Base-by-base conservation (phyloP, 192 early-diverging fungal genomes). In the Coemansia biformis region DNA sequence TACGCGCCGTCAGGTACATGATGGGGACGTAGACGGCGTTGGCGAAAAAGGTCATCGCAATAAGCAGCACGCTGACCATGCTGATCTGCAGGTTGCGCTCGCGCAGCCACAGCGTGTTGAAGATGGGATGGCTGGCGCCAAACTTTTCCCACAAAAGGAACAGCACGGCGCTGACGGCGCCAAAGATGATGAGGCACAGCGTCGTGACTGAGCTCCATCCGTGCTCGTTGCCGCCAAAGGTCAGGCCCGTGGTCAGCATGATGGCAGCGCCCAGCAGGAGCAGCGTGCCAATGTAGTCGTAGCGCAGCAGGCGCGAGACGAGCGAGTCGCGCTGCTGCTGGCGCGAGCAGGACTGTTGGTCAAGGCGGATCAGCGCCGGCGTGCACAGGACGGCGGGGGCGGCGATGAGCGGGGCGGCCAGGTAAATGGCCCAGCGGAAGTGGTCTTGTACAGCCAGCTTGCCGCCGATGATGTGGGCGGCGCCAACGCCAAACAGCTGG, bases 161-260 rank as follows among this genome's bases (percentile, higher is more conserved):
- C 38, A 52, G 15, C 4, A 36, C 63, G 9, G 37, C 41, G 21
- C 46, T 38, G 17, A 74, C 58, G 29, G 29, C 34, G 19, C 70
- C 70, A 45, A 74, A 74, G 18, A 74, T 45, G 10, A 74, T 49
- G 46, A 74, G 54, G 37, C 70, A 74, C 33, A 74, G 30, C 10
- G 53, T 52, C 2, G 38, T 74, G 4, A 63, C 70, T n/a, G 70
- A 57, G 43, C 28, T 51, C 70, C 70, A 74, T 34, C 38, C 38
- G 31, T 66, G 57, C 63, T 74, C 70, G 47, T 74, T 74, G 46
- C 70, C 70, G 35, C 70, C 70, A 43, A 60, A 74, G 19, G 59
- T 59, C 43, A 57, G 30, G 12, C 63, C 70, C 23, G 42, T 51
- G 14, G 68, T 72, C 33, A 57, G 36, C 68, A 72, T 72, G 9